These are phyloP conservation scores for Cucurbita pepo DNA, from an alignment of 306 rosid genomes.

Conservation along the genomic window DNA sequence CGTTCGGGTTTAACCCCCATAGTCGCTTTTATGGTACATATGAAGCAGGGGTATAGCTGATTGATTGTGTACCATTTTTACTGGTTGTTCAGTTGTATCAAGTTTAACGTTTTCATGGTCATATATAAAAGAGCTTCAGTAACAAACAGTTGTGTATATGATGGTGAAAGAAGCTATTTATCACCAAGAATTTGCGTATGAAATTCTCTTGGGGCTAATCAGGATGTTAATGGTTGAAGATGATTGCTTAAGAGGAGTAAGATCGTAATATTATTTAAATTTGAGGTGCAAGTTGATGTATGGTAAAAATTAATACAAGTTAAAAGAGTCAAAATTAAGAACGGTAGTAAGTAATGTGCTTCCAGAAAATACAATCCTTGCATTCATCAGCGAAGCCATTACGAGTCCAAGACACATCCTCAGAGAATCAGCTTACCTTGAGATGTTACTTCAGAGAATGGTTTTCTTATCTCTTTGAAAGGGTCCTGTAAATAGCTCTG, in stretches of 20 bases:
- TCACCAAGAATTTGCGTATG: not conserved
- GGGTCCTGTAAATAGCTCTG: conserved; percentile 41
- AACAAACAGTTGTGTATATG: not conserved
- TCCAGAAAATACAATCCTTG: not conserved
- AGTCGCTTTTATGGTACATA: not conserved
- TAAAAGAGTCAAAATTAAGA: not conserved
- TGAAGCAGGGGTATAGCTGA: not conserved
- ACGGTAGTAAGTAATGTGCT: not conserved
- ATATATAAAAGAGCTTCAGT: not conserved
- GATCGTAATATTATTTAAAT: too few species aligned
- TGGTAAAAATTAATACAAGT: too few species aligned
- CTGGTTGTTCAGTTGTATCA: not conserved
- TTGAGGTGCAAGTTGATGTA: too few species aligned
- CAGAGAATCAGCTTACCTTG: not conserved
- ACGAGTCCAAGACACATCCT: not conserved
- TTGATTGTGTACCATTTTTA: not conserved
- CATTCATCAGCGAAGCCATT: not conserved
- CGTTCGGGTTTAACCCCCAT: not conserved
- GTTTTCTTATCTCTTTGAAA: conserved; percentile 5
- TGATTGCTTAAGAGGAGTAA: not conserved
- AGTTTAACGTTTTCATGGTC: not conserved
- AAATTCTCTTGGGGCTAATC: not conserved
- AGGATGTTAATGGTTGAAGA: not conserved
- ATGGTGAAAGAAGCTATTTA: not conserved
- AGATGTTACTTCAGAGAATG: not conserved